These are phyloP conservation scores for Coriaria nepalensis DNA, from an alignment of 306 rosid genomes.

Conservation along the genomic window DNA sequence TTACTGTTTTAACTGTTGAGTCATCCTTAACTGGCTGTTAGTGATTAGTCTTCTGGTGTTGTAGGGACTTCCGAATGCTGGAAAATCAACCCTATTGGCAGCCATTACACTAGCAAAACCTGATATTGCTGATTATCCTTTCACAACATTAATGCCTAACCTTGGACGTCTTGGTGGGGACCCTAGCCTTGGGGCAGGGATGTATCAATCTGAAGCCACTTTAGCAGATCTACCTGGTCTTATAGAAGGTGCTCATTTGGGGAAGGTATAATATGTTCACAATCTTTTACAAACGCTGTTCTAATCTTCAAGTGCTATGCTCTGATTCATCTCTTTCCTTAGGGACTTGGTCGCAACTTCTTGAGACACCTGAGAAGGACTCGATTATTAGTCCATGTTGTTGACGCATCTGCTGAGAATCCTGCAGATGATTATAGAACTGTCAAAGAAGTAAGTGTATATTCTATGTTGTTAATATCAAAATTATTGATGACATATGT, in stretches of 20 bases:
- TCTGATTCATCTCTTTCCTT: conserved; percentile 16
- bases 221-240: conserved; percentile 98
- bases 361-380: conserved; percentile 92
- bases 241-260: conserved; percentile 97
- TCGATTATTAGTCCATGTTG: conserved; percentile 76
- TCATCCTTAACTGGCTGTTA: neutral
- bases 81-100: conserved; percentile 86
- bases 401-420: conserved; percentile 77
- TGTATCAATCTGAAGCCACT: conserved; percentile 89
- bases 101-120: conserved; percentile 96
- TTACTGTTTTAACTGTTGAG: neutral
- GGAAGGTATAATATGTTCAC: conserved; percentile 55
- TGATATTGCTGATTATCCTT: conserved; percentile 89
- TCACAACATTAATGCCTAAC: conserved; percentile 94
- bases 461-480: no score
- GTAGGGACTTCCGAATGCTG: conserved; percentile 98
- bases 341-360: conserved; percentile 97
- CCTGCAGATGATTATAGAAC: conserved; percentile 80
- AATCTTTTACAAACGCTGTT: conserved; percentile 5
- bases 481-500: no score
- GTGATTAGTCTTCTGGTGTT: conserved; percentile 11
- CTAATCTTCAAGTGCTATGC: conserved; percentile 9
- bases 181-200: conserved; percentile 87
- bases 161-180: conserved; percentile 93
- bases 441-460: conserved; percentile 67